These are phyloP conservation scores for Stachybotrys chartarum DNA, from an alignment of 2,329 filamentous ascomycete genomes.

Conservation along the genomic window DNA sequence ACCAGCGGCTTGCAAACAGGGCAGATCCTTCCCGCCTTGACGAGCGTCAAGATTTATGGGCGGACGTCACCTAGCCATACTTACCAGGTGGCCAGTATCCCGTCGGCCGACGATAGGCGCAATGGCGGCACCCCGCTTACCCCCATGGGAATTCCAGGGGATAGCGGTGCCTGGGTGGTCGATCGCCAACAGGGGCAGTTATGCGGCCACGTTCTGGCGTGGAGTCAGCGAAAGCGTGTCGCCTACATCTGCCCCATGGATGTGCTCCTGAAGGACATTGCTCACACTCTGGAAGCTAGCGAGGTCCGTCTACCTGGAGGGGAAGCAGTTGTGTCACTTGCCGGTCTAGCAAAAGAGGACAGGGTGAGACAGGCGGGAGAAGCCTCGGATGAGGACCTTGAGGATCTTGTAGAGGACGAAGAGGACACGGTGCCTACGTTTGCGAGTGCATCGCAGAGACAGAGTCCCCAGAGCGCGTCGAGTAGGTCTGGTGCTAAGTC, in stretches of 20 bases:
- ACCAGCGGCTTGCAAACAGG: conserved; percentile 80
- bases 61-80: conserved; percentile 72
- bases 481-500: conserved; percentile 9
- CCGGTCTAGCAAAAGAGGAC: background rate
- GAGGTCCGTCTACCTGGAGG: conserved; percentile 66
- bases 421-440: conserved; percentile 5
- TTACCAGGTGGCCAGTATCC: conserved; percentile 47
- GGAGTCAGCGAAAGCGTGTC: conserved; percentile 70
- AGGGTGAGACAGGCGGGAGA: conserved; percentile 3
- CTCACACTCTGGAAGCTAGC: conserved; percentile 63
- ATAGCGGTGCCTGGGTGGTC: conserved; percentile 90
- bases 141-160: conserved; percentile 67
- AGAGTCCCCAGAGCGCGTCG: background rate
- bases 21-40: conserved; percentile 68
- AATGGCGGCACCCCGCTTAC: conserved; percentile 12
- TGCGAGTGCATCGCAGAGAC: background rate
- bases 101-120: conserved; percentile 8
- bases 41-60: conserved; percentile 80
- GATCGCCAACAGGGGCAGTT: conserved; percentile 71
- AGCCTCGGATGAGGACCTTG: conserved; percentile 14
- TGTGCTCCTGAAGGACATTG: conserved; percentile 77
- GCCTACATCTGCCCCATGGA: conserved; percentile 97
- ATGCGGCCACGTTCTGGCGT: conserved; percentile 86
- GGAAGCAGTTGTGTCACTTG: conserved; percentile 28
- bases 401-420: conserved; percentile 21